Evolutionary conservation across 1,284 basidiomycete genomes (phyloP), one percentile per base, ranked within the genome.

Genomic region (Erythrobasidium hasegawianum): DNA sequence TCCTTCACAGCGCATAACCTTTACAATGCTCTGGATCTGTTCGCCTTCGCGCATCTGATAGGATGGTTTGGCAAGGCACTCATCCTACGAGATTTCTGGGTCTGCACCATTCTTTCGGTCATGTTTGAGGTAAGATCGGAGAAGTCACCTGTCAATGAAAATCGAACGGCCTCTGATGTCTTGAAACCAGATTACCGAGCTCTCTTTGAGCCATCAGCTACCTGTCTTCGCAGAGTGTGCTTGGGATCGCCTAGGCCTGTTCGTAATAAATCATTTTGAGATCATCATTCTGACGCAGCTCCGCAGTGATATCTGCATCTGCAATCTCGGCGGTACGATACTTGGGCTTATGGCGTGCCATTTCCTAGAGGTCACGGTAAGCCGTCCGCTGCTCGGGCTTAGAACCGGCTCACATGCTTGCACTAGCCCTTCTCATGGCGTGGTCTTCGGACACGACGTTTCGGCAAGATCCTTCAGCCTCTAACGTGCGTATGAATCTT

Each of bases 41-140:
- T 90, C 76, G 90, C 88, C 73, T 71, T 90, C 20, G 88, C 88
- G 27, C 88, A 90, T 76, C 80, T 87, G 22, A 75, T 90, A 39
- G 88, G 88, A 2, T 90, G 89, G 88, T 90, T 89, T 75, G 88
- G 88, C 49, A 90, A 90, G 47, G 89, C 88, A 1, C 82, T 90
- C 80, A 86, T 90, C 71, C 77, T 90, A 71, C 83, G 89, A 29
- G 88, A 90, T 74, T 90, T 90, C 74, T 90, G 88, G 88, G 90
- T 90, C 73, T 90, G 89, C 73, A 75, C 89, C 88, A 90, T 90
- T 72, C 77, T 90, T 64, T 89, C 87, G 74, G 83, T 90, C 55
- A 87, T 87, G 22, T 90, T 90, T 72, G 88, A 90, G 75, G 64
- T 67, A 16, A 29, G 55, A 24, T 18, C 55, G 20, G 22, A 2